Base-by-base conservation (phyloP, 495 filamentous ascomycete species). In the Alectoria sarmentosa region DNA sequence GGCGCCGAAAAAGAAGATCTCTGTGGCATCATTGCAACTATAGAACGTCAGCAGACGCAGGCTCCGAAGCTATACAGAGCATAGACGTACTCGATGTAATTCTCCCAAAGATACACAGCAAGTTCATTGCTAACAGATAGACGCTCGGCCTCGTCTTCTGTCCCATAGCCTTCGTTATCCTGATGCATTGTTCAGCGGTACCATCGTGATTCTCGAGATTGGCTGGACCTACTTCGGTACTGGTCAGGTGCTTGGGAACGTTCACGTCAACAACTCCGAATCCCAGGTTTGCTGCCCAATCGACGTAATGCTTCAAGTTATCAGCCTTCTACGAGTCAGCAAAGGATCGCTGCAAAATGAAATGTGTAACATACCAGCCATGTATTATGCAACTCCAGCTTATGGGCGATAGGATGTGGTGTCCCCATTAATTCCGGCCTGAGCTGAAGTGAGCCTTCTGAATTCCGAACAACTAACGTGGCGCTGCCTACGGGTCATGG, bases 61-160 rank as follows among this genome's bases (percentile, higher is more conserved):
- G 44, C 14, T 19, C n/a, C 30, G 21, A n/a, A 13, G 19, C 1
- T 8, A 23, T 36, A 17, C 62, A 77, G 69, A 17, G 4, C 21
- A 42, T 64, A 36, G 19, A 44, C 4, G 34, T 78, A 86, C 81
- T 96, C 90, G 41, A 98, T 88, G 69, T 96, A 96, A 70, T 98
- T 98, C 68, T 98, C 93, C 95, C 95, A 98, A 39, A 98, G 73
- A 69, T 96, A 98, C 61, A 83, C 84, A 23, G 91, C 87, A 11
- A 98, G 75, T 66, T 94, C 89, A 62, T 88, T 83, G 0, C 87
- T 87, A 49, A 86, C 83, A 49, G 72, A 75, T 4, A 77, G 72
- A 13, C 78, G 75, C 42, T 75, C 74, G 32, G 71, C 71, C 57
- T 79, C 76, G 21, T 79, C 75, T 1, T 80, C 76, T 61, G 84